Conservation (phyloP, 208 protist species). For the Zelonia costaricensis region DNA sequence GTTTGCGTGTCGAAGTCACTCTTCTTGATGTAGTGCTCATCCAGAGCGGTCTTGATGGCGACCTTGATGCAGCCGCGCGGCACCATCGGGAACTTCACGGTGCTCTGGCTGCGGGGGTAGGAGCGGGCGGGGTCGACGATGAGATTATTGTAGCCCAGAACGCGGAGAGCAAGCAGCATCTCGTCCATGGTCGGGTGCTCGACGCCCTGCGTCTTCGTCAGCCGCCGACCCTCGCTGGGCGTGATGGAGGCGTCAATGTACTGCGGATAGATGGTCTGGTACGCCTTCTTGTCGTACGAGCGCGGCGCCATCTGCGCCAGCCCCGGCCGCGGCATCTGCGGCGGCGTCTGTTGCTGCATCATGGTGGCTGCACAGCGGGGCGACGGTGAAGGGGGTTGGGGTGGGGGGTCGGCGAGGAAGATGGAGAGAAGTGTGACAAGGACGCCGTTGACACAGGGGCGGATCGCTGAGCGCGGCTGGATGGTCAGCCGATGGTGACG, state of each 20-base stretch:
- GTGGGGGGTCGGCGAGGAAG: no score
- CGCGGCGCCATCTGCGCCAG: conserved; percentile 14
- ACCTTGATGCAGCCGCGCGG: conserved; percentile 81
- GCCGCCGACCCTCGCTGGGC: conserved; percentile 70
- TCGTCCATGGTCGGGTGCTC: conserved; percentile 71
- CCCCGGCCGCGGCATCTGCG: conserved; percentile 7
- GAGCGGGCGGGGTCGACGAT: conserved; percentile 49
- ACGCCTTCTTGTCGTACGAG: conserved; percentile 65
- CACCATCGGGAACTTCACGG: conserved; percentile 51
- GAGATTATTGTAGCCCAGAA: conserved; percentile 68
- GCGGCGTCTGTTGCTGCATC: not conserved
- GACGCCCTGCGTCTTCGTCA: conserved; percentile 69
- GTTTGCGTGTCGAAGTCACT: conserved; percentile 88
- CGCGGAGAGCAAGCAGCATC: conserved; percentile 47
- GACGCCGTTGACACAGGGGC: no score
- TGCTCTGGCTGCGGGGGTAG: conserved; percentile 68
- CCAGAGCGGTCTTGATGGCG: conserved; percentile 67
- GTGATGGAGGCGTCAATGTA: conserved; percentile 82
- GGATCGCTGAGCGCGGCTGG: no score
- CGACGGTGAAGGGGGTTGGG: not conserved
- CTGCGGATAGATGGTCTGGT: conserved; percentile 86
- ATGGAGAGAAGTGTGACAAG: no score
- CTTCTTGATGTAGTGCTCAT: conserved; percentile 86
- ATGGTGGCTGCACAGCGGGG: not conserved
- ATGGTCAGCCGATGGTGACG: no score